Evolutionary conservation across 495 filamentous ascomycete species (phyloP), one percentile per base, ranked within the genome.

Genomic region (Penicillium paradoxum): DNA sequence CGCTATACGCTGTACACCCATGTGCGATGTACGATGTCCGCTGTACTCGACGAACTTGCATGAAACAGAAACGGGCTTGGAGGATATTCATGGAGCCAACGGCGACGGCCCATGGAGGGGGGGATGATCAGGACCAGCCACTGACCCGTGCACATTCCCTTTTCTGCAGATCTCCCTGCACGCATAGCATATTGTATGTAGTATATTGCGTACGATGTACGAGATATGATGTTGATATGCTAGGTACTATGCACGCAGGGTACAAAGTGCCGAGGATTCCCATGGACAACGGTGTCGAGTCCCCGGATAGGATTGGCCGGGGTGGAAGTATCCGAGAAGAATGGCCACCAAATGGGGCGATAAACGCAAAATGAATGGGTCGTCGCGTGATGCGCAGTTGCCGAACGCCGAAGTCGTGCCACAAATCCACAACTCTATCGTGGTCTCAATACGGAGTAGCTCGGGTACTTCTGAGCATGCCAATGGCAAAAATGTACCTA

Each of bases 91-190:
- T 14, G 14, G 10, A 25, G 22, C 40, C n/a, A 48, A 15, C 14
- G 11, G n/a, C 48, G 36, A 53, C 38, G 37, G 29, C 45, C 27
- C 46, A 41, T 54, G 53, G 53, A 54, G 49, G 58, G 58, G 33
- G 48, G 48, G 52, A 58, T 54, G 24, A 27, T 54, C 55, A 32
- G 13, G 39, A 45, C 40, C 40, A 43, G 22, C 24, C 6, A 33
- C 50, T 52, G 55, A 57, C 51, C 56, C 62, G 59, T 63, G 59
- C 53, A 54, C 55, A 21, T 38, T n/a, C n/a, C n/a, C n/a, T n/a
- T n/a, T n/a, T n/a, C n/a, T n/a, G n/a, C n/a, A n/a, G n/a, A n/a
- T n/a, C n/a, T n/a, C n/a, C n/a, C n/a, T 41, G 45, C 50, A 39
- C 24, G 32, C 32, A 17, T 19, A 19, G 45, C 14, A 17, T 29